Evolutionary conservation across 1,284 basidiomycete species (phyloP).

Genomic region (Irpex sp.): DNA sequence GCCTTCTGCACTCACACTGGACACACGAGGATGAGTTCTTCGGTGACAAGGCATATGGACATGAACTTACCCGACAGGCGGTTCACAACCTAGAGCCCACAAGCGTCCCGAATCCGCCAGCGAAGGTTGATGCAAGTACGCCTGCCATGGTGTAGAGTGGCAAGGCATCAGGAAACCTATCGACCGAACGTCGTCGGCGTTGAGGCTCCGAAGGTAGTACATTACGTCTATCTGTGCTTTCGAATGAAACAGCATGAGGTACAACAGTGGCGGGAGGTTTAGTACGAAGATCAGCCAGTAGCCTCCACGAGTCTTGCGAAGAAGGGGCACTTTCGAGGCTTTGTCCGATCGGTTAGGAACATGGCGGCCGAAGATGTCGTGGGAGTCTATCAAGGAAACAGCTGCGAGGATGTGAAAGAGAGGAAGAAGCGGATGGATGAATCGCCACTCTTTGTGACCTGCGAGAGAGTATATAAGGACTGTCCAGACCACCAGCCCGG

Average conservation of each 20-base stretch:
- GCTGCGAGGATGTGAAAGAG: constrained; percentile 81
- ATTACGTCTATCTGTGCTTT: constrained; percentile 76
- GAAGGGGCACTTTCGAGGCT: constrained; percentile 19
- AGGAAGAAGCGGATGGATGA: constrained; percentile 90
- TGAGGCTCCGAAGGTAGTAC: constrained; percentile 54
- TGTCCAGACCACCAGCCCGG: constrained; percentile 60
- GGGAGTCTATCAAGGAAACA: constrained; percentile 56
- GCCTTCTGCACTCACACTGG: constrained; percentile 45
- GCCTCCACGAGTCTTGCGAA: constrained; percentile 30
- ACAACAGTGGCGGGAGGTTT: constrained; percentile 59
- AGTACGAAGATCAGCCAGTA: constrained; percentile 43
- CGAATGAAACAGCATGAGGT: constrained; percentile 72
- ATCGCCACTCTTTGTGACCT: constrained; percentile 96
- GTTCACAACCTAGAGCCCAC: constrained; percentile 92
- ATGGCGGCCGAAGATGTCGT: constrained; percentile 6
- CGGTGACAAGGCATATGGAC: constrained; percentile 7
- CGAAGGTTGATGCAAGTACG: constrained; percentile 76
- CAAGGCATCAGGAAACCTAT: constrained; percentile 94
- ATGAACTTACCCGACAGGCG: constrained; percentile 68
- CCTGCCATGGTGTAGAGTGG: constrained; percentile 95
- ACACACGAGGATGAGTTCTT: constrained; percentile 10
- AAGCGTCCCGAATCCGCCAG: constrained; percentile 47
- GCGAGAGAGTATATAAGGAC: constrained; percentile 73
- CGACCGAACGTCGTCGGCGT: constrained; percentile 46
- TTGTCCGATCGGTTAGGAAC: neutral